Base-by-base conservation (phyloP, 1,284 basidiomycete genomes). In the Limonomyces culmigenus region DNA sequence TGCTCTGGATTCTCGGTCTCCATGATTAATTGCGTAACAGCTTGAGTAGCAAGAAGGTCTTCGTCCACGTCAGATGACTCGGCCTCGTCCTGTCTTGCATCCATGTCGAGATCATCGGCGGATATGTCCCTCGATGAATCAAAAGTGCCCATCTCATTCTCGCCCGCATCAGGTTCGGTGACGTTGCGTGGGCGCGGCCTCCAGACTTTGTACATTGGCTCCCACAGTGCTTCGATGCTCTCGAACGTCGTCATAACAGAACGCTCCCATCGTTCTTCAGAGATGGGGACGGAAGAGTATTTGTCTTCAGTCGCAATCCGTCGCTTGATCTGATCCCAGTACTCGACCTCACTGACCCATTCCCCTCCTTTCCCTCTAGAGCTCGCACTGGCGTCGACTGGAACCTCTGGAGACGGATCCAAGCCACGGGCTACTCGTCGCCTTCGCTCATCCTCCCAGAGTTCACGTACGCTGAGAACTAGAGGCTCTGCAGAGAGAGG, bases 381-480 rank as follows among this genome's bases (percentile, higher is more conserved):
- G n/a, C 62, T 62, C 39, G 65, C 67, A 46, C 69, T 75, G 33
- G 62, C 62, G 51, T 84, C 76, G 25, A 70, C 54, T 3, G 81
- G 79, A 15, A 79, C 55, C 32, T 65, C 63, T 13, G 79, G 80
- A 11, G 76, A 69, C 3, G 81, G 75, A 39, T 67, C 47, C 16
- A 84, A 59, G 1, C 87, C 87, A 19, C 64, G 66, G 5, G 62
- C 65, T 12, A 55, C 50, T 13, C 92, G 64, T 3, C 89, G 70
- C 8, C 65, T 62, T 8, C 80, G 73, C 52, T 97, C 93, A 45
- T 95, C 89, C 38, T 92, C 84, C 93, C 93, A 98, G 1, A 98
- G 63, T 52, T 95, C 92, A 37, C 80, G 76, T 36, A 97, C 78
- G 45, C 86, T 80, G 19, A 78, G 67, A 0, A 98, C 84, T 17